Evolutionary conservation across 2,329 filamentous ascomycete genomes (phyloP), one percentile per base, ranked within the genome.

Genomic region (Pyrenophora tritici-repentis): DNA sequence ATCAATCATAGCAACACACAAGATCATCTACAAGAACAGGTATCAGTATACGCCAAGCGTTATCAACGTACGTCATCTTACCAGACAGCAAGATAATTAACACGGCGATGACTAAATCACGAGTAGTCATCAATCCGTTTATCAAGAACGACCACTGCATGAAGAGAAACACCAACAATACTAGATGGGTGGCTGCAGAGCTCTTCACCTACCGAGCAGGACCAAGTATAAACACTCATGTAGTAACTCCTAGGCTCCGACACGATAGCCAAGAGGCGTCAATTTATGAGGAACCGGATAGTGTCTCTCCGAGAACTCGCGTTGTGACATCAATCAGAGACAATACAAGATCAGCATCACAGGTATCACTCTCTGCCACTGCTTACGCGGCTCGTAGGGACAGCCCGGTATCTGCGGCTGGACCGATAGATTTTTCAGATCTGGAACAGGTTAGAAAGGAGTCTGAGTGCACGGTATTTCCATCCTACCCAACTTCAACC

Each of bases 111-210:
- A 24, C 26, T 41, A 40, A 42, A 20, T 22, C 32, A 14, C 35
- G 29, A 38, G 39, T 12, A 53, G 35, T 55, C 20, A 32, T 24
- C 0, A 54, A 52, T 6, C 39, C 58, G 3, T 56, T 53, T 16
- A 45, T 50, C 6, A 56, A 42, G 37, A 37, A 50, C 7, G 43
- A 42, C n/a, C 32, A 35, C 9, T 35, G 24, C 17, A 40, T 58
- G 42, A 41, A 42, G 16, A 36, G 50, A 7, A 52, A 54, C 24
- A 50, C 42, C 10, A 35, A 22, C 6, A 29, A 45, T 22, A 56
- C 37, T 20, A 43, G 20, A 36, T 56, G 50, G 50, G 47, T 53
- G 12, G 6, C 40, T 22, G 38, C 26, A 8, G 29, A 17, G 5
- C 13, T n/a, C 14, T 24, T 7, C n/a, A 38, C 1, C 6, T 26